Percentiles rank a stretch among this genome's conserved stretches.
Conservation (phyloP, 2,329 filamentous ascomycete genomes). For the Elsinoe ampelina region DNA sequence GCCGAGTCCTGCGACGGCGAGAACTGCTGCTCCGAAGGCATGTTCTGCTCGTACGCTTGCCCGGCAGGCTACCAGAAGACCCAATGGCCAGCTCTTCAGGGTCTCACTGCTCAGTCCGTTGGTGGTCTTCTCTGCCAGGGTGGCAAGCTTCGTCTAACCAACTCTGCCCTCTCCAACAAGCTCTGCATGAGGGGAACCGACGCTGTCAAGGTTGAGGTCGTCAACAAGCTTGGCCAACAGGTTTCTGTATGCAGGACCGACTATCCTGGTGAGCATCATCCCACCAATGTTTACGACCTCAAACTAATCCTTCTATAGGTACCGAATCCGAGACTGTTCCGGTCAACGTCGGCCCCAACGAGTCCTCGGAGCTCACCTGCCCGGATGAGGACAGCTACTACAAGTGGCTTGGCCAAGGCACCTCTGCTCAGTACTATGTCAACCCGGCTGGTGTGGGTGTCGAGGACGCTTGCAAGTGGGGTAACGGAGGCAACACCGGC, state of each 20-base stretch:
- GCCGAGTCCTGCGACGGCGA: constrained; percentile 49
- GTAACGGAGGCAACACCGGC: constrained; percentile 50
- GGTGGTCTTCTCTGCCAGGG: constrained; percentile 78
- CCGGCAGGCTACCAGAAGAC: constrained; percentile 85
- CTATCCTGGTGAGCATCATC: constrained; percentile 61
- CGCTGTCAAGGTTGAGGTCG: constrained; percentile 53
- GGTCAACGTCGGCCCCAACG: constrained; percentile 52
- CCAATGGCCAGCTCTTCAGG: constrained; percentile 78
- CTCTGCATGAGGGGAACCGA: constrained; percentile 68
- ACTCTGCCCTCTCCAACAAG: constrained; percentile 50
- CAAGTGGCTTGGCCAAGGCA: constrained; percentile 61
- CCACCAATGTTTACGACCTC: not conserved
- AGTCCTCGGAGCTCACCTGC: constrained; percentile 58
- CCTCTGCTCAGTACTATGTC: constrained; percentile 93
- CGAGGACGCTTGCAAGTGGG: constrained; percentile 69
- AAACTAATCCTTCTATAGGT: constrained; percentile 29
- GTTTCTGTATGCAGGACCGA: constrained; percentile 86
- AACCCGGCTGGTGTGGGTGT: constrained; percentile 66
- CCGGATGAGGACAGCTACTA: constrained; percentile 66
- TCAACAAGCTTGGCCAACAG: constrained; percentile 60
- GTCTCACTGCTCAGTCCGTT: constrained; percentile 69
- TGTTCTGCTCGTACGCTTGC: constrained; percentile 89
- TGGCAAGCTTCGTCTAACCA: constrained; percentile 70
- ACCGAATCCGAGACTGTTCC: constrained; percentile 83
- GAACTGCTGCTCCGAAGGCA: constrained; percentile 49